Percentiles rank a stretch among this genome's conserved stretches.
Evolutionary conservation across 768 basidiomycete species (phyloP).

Genomic region (Leucocoprinus leucothites): DNA sequence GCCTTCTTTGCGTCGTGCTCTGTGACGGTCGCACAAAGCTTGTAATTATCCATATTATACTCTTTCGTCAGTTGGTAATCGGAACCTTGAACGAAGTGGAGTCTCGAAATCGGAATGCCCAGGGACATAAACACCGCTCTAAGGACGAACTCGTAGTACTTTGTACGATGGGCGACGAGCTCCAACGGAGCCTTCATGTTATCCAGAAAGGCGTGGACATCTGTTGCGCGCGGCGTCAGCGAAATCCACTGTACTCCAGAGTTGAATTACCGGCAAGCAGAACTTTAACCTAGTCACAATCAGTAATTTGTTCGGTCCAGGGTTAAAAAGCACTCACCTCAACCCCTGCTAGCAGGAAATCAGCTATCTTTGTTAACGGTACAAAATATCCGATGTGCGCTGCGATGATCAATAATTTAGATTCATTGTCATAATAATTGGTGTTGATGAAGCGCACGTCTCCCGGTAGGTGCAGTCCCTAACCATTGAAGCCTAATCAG

Average conservation of each 20-base stretch:
- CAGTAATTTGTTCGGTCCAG: slow-evolving; percentile 14
- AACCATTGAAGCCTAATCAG: not conserved
- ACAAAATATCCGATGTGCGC: slow-evolving; percentile 99
- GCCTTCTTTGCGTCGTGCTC: slow-evolving; percentile 99
- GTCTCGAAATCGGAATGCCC: slow-evolving; percentile 82
- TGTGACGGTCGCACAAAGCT: slow-evolving; percentile 86
- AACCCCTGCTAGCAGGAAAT: slow-evolving; percentile 92
- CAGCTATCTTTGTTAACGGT: slow-evolving; percentile 85
- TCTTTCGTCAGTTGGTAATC: slow-evolving; percentile 89
- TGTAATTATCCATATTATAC: slow-evolving; percentile 95
- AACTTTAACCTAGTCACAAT: slow-evolving; percentile 57
- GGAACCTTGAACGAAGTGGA: slow-evolving; percentile 86
- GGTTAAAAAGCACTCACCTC: slow-evolving; percentile 44
- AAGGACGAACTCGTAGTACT: slow-evolving; percentile 88
- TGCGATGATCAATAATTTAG: slow-evolving; percentile 27
- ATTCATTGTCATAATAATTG: too few relatives aligned
- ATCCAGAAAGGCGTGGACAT: slow-evolving; percentile 96
- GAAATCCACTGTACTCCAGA: not conserved
- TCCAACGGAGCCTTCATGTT: slow-evolving; percentile 95
- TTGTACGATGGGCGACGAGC: slow-evolving; percentile 81
- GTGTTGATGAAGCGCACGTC: too few relatives aligned
- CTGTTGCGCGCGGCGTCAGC: slow-evolving; percentile 32
- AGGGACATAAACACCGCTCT: slow-evolving; percentile 83
- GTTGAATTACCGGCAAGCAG: slow-evolving; percentile 65
- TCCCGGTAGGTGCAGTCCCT: too few relatives aligned